Base-by-base conservation (phyloP, 768 basidiomycete genomes). In the Phylloporus scabripes region DNA sequence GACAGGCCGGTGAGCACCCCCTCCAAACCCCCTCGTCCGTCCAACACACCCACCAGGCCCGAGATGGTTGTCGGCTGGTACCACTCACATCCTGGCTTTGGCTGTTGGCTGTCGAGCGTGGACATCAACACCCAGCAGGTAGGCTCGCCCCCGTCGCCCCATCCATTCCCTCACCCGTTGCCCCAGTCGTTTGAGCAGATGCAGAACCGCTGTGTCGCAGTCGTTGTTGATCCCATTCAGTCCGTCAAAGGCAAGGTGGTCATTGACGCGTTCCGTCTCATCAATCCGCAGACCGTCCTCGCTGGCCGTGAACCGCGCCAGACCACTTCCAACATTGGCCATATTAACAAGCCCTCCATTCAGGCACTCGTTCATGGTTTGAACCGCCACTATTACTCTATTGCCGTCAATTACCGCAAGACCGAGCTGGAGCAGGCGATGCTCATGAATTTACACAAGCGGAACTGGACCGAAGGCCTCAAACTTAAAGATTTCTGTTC, bases 11-110 rank as follows among this genome's bases (percentile, higher is more conserved):
- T 92, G 58, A 63, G 85, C 68, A 26, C 37, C 53, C 40, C 42
- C 28, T 47, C 40, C 10, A 37, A 42, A 26, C 20, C 26, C 12
- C 31, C 23, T 24, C 29, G 39, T 46, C 42, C 44, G 48, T 45
- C 41, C 42, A 58, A 39, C 23, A 29, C n/a, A 42, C 45, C 42
- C 6, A 26, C 14, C 50, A 85, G 94, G 59, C 90, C 95, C 28
- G 96, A 98, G 74, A 90, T 87, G 83, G 96, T 98, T 5, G 96
- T 99, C 1, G 96, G 96, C 4, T 99, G 96, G 96, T 99, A 99
- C 64, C 96, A 99, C 70, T 98, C 96, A 33, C 96, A 99, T 75
- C 96, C 96, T 48, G 96, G 96, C 32, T 99, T 98, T 70, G 96
- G 96, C 5, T 99, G 96, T 68, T 99, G 96, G 96, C 74, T 99